Base-by-base conservation (phyloP, 192 early-diverging fungal genomes). In the Gaertneriomyces semiglobifer region DNA sequence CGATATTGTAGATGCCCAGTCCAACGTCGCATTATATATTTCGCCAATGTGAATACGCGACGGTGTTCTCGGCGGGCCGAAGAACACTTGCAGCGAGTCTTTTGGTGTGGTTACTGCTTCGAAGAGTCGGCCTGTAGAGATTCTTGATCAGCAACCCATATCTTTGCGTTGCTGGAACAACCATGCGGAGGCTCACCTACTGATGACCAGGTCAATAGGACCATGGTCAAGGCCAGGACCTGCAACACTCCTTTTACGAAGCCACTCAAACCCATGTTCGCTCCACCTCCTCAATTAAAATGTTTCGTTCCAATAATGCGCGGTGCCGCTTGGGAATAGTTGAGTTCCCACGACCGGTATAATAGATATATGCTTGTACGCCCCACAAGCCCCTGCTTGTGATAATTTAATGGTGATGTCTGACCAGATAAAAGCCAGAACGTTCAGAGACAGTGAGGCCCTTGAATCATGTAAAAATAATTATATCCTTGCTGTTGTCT, bases 201-300 rank as follows among this genome's bases (percentile, higher is more conserved):
- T 14, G 68, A 63, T 6, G 68, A 70, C 68, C 68, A 70, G 18
- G 68, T 70, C 45, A 63, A 50, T 1, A 70, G 68, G 1, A 70
- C 60, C 20, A 44, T 53, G 14, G 68, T 70, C 19, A 70, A 48
- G 7, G 68, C 68, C n/a, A 62, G 6, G 14, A 70, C 68, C 51
- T 70, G 68, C 42, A 70, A 39, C 16, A 70, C 18, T n/a, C 52
- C 9, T 53, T 63, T 62, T 6, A 44, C 52, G 19, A 54, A 33
- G 2, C 25, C 2, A 33, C 25, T 33, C 25, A 33, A 33, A 33
- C 25, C 25, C 25, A 33, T 33, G 25, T 33, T 33, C 25, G 25
- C 25, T 33, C 25, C 25, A 2, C 25, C 2, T 33, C 25, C 25
- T 33, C 2, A 2, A 33, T 33, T 50, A 50, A 12, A 1, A 12